These are phyloP conservation scores for Cryphonectria naterciae DNA, from an alignment of 2,329 filamentous ascomycete species.

Conservation along the genomic window DNA sequence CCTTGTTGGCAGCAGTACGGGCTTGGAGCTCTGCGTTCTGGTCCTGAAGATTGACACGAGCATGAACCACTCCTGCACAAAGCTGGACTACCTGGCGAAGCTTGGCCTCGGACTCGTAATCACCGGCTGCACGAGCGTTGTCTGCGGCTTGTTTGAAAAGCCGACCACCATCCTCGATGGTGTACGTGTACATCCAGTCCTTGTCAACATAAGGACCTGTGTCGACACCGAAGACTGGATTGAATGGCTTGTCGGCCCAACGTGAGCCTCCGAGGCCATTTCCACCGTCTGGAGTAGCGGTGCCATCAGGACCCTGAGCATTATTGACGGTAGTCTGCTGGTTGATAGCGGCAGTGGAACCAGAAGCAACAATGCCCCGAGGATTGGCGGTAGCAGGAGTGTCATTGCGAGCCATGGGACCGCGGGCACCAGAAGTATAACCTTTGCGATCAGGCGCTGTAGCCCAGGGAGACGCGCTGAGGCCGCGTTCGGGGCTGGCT, in stretches of 20 bases:
- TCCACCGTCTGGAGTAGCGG: not conserved
- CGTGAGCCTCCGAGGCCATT: not conserved
- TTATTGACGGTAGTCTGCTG: not conserved
- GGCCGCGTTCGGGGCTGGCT: conserved; percentile 1
- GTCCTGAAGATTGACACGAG: not conserved
- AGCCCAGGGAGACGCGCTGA: conserved; percentile 3
- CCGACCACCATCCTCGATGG: not conserved
- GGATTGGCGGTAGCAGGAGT: not conserved
- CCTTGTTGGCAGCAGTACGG: not conserved
- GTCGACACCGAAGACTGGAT: conserved; percentile 1
- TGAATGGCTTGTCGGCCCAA: not conserved
- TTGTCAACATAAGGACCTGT: not conserved
- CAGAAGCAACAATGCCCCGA: not conserved
- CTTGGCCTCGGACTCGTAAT: not conserved
- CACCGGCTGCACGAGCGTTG: not conserved
- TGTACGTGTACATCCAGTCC: conserved; percentile 9
- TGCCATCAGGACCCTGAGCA: not conserved
- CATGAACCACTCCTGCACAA: not conserved
- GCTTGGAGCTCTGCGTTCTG: not conserved
- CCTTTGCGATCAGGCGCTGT: not conserved
- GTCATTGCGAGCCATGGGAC: not conserved
- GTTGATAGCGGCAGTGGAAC: not conserved
- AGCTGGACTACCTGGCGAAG: conserved; percentile 12
- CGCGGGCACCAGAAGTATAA: not conserved
- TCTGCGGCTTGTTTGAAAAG: conserved; percentile 1